Conservation (phyloP, 495 filamentous ascomycete genomes). For the Bacidia rubella region DNA sequence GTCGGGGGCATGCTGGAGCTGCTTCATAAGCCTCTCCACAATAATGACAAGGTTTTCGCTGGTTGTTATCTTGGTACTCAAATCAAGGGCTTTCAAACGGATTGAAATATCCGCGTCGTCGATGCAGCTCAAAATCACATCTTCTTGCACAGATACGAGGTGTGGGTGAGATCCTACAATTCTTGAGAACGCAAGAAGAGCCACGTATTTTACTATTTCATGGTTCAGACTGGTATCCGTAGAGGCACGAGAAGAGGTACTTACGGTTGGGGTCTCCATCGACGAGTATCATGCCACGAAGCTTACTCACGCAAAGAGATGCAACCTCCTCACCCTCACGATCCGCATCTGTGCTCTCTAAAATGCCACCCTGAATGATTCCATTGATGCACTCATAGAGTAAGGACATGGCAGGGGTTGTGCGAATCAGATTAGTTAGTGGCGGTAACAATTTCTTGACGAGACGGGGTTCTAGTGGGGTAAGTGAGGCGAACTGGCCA, state of each 20-base stretch:
- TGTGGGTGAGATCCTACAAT: slow-evolving; percentile 81
- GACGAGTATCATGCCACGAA: slow-evolving; percentile 83
- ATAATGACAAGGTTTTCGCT: slow-evolving; percentile 69
- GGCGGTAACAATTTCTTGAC: slow-evolving; percentile 92
- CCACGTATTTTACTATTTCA: slow-evolving; percentile 81
- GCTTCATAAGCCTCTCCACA: slow-evolving; percentile 72
- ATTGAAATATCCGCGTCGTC: slow-evolving; percentile 96
- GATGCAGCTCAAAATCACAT: slow-evolving; percentile 89
- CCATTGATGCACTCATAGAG: slow-evolving; percentile 98
- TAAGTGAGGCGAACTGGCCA: slow-evolving; percentile 79
- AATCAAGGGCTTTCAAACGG: slow-evolving; percentile 77
- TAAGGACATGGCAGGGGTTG: slow-evolving; percentile 90
- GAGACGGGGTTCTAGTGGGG: slow-evolving; percentile 79
- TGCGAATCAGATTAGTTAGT: slow-evolving; percentile 80
- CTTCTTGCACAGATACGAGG: slow-evolving; percentile 79
- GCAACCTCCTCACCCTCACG: slow-evolving; percentile 84
- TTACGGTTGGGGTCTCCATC: slow-evolving; percentile 86
- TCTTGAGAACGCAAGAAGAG: slow-evolving; percentile 82
- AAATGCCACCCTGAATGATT: slow-evolving; percentile 88
- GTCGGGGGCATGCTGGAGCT: slow-evolving; percentile 48
- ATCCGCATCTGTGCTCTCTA: slow-evolving; percentile 62
- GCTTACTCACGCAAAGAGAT: slow-evolving; percentile 80
- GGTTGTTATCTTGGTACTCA: slow-evolving; percentile 83
- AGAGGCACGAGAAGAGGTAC: slow-evolving; percentile 15
- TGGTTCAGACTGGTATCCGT: neutral